Conservation (phyloP, 2,329 filamentous ascomycete genomes). For the Pseudogymnoascus sp. region DNA sequence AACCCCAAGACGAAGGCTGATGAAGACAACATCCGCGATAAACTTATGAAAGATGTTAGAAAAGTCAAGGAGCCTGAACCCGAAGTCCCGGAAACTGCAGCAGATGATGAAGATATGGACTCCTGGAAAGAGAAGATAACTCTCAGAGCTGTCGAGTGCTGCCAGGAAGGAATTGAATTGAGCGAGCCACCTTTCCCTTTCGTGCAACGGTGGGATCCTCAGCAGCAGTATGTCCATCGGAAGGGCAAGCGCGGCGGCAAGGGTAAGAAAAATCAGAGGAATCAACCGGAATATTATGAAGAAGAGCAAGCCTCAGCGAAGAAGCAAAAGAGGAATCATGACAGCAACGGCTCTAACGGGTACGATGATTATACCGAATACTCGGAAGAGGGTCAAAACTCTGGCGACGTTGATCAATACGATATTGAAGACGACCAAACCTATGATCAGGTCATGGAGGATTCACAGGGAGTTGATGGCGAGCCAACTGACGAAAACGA, state of each 20-base stretch:
- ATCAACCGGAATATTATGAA: conserved; percentile 34
- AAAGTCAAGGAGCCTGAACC: conserved; percentile 18
- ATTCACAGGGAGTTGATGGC: conserved; percentile 23
- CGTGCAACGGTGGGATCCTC: conserved; percentile 77
- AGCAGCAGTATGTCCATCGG: conserved; percentile 47
- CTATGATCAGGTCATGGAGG: conserved; percentile 21
- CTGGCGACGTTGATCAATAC: conserved; percentile 20
- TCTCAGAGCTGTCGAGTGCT: conserved; percentile 77
- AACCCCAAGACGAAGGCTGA: conserved; percentile 61
- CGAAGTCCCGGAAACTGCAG: conserved; percentile 13
- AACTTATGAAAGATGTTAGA: conserved; percentile 47
- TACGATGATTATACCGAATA: conserved; percentile 32
- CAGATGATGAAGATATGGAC: conserved; percentile 34
- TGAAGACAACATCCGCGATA: conserved; percentile 52
- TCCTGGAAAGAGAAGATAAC: conserved; percentile 68
- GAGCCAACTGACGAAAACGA: conserved; percentile 50
- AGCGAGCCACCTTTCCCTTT: conserved; percentile 83
- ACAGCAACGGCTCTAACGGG: conserved; percentile 34
- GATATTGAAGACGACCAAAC: conserved; percentile 17
- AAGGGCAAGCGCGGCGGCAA: conserved; percentile 36
- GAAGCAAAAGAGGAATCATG: conserved; percentile 42
- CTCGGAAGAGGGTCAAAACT: conserved; percentile 25
- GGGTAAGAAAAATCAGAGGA: conserved; percentile 39
- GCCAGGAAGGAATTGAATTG: conserved; percentile 57
- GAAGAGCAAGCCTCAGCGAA: conserved; percentile 32